phyloP scores from a whole-genome alignment of 164 flowering plant species.

The Cinnamomum chago region DNA sequence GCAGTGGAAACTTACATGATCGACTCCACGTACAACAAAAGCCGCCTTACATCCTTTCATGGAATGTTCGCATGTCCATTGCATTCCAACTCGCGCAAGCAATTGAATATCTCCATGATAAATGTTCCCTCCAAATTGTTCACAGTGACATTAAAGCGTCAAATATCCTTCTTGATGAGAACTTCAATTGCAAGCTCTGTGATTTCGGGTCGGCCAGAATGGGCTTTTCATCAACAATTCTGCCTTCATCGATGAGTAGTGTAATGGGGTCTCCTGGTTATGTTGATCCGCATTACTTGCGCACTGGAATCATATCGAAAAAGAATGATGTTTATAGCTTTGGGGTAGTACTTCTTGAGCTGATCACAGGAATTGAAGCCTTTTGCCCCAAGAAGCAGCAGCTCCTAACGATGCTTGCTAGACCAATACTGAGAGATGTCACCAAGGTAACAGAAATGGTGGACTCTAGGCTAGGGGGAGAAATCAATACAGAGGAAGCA shows the following conservation, averaged over 20 bases:
- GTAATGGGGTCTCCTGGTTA: conserved; percentile 76
- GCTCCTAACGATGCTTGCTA: conserved; percentile 26
- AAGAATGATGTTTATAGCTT: conserved; percentile 74
- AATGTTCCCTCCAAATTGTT: conserved; percentile 47
- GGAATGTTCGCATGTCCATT: conserved; percentile 51
- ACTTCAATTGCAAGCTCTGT: conserved; percentile 57
- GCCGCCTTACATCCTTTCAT: conserved; percentile 26
- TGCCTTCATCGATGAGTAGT: conserved; percentile 20
- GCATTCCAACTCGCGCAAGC: conserved; percentile 65
- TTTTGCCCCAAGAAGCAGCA: conserved; percentile 35
- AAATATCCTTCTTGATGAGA: conserved; percentile 56
- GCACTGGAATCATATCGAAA: conserved; percentile 67
- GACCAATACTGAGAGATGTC: conserved; percentile 22
- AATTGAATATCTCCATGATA: conserved; percentile 57
- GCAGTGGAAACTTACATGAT: conserved; percentile 58
- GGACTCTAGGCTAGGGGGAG: conserved; percentile 40
- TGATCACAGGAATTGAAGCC: conserved; percentile 65
- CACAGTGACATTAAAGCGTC: conserved; percentile 82
- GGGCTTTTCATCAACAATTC: conserved; percentile 52
- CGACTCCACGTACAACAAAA: conserved; percentile 31
- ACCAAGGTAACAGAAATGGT: conserved; percentile 33
- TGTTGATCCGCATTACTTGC: conserved; percentile 63
- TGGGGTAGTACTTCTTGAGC: conserved; percentile 64
- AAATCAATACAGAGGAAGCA: conserved; percentile 38
- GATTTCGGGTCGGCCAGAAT: conserved; percentile 72